A percentile compares a stretch with the other conserved stretches of the same genome.
Conservation (phyloP, 2,329 filamentous ascomycete genomes). For the Colletotrichum liriopes region DNA sequence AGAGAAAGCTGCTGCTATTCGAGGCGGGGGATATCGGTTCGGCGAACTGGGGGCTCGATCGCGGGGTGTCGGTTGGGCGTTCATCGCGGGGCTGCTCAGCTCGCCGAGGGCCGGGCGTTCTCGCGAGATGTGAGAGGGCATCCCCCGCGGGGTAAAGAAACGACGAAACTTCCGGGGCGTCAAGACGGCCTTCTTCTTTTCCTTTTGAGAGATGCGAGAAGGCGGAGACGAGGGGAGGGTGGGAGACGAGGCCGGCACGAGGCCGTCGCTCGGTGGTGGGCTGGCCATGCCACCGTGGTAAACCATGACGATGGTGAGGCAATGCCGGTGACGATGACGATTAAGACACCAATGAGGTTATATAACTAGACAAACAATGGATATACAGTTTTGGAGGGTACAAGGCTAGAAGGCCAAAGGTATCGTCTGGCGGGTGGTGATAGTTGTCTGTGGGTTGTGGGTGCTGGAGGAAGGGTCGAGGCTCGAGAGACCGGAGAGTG, state of each 20-base stretch:
- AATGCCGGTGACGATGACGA: constrained; percentile 7
- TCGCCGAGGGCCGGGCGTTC: constrained; percentile 59
- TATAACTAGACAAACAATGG: constrained; percentile 18
- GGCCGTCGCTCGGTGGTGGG: constrained; percentile 44
- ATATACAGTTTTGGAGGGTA: neutral
- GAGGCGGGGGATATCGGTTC: constrained; percentile 35
- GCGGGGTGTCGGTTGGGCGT: constrained; percentile 45
- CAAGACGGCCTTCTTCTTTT: constrained; percentile 66
- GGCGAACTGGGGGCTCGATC: constrained; percentile 14
- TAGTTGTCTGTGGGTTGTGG: constrained; percentile 18
- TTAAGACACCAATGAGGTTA: constrained; percentile 1
- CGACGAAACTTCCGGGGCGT: constrained; percentile 68
- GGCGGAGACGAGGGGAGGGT: constrained; percentile 47
- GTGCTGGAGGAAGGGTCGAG: constrained; percentile 11
- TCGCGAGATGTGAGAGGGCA: constrained; percentile 55
- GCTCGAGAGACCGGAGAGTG: constrained; percentile 13
- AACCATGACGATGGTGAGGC: constrained; percentile 28
- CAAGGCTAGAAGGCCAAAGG: neutral
- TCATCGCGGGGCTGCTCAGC: constrained; percentile 58
- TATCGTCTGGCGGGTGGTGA: neutral
- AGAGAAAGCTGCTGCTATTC: constrained; percentile 21
- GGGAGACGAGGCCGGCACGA: constrained; percentile 43
- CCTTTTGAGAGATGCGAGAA: constrained; percentile 54
- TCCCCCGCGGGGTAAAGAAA: constrained; percentile 68
- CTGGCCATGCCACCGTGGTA: constrained; percentile 43